Base-by-base conservation (phyloP, 1,139 yeast species). In the Sugiyamaella novakii region DNA sequence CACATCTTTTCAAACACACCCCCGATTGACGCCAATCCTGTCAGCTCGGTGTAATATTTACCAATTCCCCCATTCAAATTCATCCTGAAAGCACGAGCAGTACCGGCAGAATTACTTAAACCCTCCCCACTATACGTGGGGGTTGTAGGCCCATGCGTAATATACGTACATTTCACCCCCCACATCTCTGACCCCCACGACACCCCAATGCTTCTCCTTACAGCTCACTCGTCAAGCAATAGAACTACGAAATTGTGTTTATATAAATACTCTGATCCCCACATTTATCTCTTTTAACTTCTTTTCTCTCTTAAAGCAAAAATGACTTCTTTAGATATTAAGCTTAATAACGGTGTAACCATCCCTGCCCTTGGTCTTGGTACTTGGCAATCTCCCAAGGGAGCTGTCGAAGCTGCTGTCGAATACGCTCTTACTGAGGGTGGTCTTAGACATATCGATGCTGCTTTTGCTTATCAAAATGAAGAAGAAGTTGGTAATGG, bases 361-460 rank as follows among this genome's bases (percentile, higher is more conserved):
- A 83, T 86, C 58, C 95, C 94, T 21, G 81, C 76, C 22, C 66
- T 86, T 51, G 94, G 89, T 1, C 73, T 85, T 38, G 94, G 95
- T 34, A 86, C 95, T n/a, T 86, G 89, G 88, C 77, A 77, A 65
- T 77, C 88, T 12, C 68, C 78, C 17, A 75, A 76, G 22, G 74
- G 76, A 36, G 81, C 78, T 47, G 87, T 80, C 52, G 78, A 80
- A 61, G 68, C 74, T 19, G 78, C 92, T 15, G 85, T 81, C 25
- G 68, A 77, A 51, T 66, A 74, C 31, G 95, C 95, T 1, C 69
- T 87, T 56, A 55, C 61, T 22, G 73, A 79, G 59, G 71, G 75
- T 24, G 95, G 95, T 14, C 85, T 85, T 68, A 77, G 82, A 58
- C 95, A 86, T 69, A 83, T 87, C 54, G 95, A 87, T 65, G 79